A percentile compares a stretch with the other conserved stretches of the same genome.
Conservation (phyloP, 2,329 filamentous ascomycete genomes). For the Sporothrix brunneoviolacea region DNA sequence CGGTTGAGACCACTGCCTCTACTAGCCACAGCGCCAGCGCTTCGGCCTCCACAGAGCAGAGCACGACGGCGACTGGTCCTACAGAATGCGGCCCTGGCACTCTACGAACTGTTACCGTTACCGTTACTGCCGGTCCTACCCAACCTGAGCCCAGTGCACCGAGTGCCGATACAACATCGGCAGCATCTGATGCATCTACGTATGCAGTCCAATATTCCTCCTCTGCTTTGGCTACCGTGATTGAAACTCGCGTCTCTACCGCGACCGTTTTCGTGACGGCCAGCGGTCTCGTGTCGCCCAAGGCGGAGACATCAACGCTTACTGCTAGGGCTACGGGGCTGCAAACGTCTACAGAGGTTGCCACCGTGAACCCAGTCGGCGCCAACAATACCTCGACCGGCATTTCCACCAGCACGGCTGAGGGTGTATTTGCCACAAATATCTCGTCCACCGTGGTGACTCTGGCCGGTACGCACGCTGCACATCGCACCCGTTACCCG, state of each 20-base stretch:
- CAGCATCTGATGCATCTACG: not conserved
- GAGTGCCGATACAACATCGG: too few species aligned
- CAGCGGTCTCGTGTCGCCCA: conserved; percentile 1
- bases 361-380: not conserved
- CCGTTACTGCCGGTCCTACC: not conserved
- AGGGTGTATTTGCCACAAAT: conserved; percentile 2
- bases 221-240: not conserved
- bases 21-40: conserved; percentile 6
- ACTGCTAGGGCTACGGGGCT: conserved; percentile 3
- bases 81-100: not conserved
- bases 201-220: not conserved
- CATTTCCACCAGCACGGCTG: conserved; percentile 9
- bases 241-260: conserved; percentile 11
- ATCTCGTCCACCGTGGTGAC: too few species aligned
- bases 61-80: not conserved
- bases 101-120: not conserved
- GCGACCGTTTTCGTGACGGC: conserved; percentile 14
- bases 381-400: not conserved
- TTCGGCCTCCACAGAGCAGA: not conserved
- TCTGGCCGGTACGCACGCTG: not conserved
- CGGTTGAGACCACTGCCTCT: conserved; percentile 11
- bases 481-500: conserved; percentile 4
- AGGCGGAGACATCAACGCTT: conserved; percentile 7
- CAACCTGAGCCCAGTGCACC: not conserved
- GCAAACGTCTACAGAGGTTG: conserved; percentile 4